Evolutionary conservation across 371 early-diverging fungal species (phyloP), one percentile per base, ranked within the genome.

Genomic region (Vairimorpha ceranae): DNA sequence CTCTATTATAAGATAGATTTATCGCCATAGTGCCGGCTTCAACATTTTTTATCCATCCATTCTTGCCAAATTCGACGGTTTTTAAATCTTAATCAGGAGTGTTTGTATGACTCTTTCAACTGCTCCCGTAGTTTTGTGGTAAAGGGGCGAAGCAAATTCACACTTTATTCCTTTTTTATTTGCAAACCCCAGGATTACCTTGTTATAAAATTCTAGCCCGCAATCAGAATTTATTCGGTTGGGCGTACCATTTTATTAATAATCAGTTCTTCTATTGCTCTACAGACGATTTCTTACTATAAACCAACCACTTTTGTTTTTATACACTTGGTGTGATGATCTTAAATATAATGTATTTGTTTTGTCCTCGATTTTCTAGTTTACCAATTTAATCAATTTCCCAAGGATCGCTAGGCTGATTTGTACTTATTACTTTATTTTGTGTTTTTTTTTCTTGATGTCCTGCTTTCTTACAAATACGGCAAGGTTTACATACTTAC

Each of bases 301-400:
- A n/a, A n/a, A n/a, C n/a, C n/a, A n/a, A n/a, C n/a, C n/a, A 41
- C 41, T 41, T 32, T 59, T 3, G 59, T 59, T 29, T 59, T 29
- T 12, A 14, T 25, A 15, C 59, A 59, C n/a, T 59, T 29, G 2
- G 59, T 29, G n/a, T 25, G 29, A 32, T 59, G 59, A n/a, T 59
- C 32, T 6, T n/a, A n/a, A 21, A n/a, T n/a, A n/a, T n/a, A n/a
- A n/a, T n/a, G n/a, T n/a, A n/a, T 41, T 41, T 41, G 15, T 41
- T 41, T 15, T 15, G 10, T 10, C 10, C 15, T 41, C 41, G 7
- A 10, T 7, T 10, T 7, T 7, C 10, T 10, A 41, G 7, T 41
- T 15, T 41, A 10, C 41, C 41, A 41, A 41, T 7, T 15, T 10
- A 15, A 41, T 41, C 41, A 10, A 41, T 15, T 41, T 41, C 41